phyloP scores from a whole-genome alignment of 306 rosid species.

The Albizia julibrissin region DNA sequence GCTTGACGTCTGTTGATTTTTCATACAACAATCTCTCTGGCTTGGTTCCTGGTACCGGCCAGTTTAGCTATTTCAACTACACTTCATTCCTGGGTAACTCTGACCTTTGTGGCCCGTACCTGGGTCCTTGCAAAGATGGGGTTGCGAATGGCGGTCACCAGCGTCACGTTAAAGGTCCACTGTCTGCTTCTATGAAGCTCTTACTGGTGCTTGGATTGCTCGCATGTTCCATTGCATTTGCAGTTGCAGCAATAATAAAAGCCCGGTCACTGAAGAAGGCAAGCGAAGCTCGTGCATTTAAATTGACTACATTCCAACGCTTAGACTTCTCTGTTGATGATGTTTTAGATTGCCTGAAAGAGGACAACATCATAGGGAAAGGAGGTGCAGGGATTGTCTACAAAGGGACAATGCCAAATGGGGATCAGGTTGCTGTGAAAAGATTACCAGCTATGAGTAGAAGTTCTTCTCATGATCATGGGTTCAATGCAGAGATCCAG shows the following conservation, averaged over 20 bases:
- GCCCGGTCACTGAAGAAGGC: constrained; percentile 88
- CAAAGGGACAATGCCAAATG: constrained; percentile 78
- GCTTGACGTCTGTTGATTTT: constrained; percentile 90
- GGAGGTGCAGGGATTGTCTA: constrained; percentile 99
- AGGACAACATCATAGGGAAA: constrained; percentile 92
- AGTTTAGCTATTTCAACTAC: constrained; percentile 93
- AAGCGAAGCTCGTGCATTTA: constrained; percentile 85
- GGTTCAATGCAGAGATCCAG: constrained; percentile 97
- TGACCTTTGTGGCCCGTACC: constrained; percentile 86
- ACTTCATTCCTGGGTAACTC: constrained; percentile 86
- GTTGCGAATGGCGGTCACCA: constrained; percentile 52
- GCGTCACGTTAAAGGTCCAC: constrained; percentile 56
- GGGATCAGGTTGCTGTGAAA: constrained; percentile 86
- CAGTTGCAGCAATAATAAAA: constrained; percentile 76
- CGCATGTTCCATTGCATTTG: constrained; percentile 72
- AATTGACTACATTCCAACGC: constrained; percentile 87
- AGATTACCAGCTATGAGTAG: constrained; percentile 90
- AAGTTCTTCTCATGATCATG: constrained; percentile 95
- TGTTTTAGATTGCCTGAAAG: constrained; percentile 84
- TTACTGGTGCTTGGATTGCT: constrained; percentile 78
- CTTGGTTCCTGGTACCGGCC: constrained; percentile 94
- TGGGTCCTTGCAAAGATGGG: constrained; percentile 87
- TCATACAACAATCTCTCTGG: constrained; percentile 95
- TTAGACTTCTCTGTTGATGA: constrained; percentile 90
- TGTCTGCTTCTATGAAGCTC: constrained; percentile 81